These are phyloP conservation scores for Oryza meridionalis DNA, from an alignment of 176 grass and related monocot genomes.

Conservation along the genomic window DNA sequence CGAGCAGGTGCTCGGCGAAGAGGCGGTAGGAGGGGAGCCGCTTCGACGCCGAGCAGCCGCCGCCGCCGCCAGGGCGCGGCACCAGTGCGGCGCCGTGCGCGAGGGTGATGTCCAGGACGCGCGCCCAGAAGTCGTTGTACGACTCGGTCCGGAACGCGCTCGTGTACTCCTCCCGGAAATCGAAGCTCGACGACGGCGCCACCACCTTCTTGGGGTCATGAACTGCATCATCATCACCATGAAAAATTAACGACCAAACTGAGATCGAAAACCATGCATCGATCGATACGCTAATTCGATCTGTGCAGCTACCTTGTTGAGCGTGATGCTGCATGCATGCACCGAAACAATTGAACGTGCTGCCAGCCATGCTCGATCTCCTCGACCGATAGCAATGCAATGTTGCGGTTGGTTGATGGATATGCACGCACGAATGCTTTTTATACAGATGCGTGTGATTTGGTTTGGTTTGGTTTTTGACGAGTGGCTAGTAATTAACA, in stretches of 20 bases:
- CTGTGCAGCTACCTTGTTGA: not conserved
- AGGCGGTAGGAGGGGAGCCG: constrained; percentile 69
- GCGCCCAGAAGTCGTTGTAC: constrained; percentile 94
- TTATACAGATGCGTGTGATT: not conserved
- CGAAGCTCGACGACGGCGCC: constrained; percentile 49
- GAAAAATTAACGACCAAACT: not conserved
- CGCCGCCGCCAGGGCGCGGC: constrained; percentile 5
- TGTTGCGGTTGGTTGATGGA: not conserved
- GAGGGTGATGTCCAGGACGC: constrained; percentile 80
- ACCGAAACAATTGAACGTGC: constrained; percentile 16
- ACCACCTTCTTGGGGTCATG: constrained; percentile 5
- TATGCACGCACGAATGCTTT: not conserved
- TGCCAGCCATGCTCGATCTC: not conserved
- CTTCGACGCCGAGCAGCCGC: constrained; percentile 34
- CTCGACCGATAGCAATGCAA: not conserved
- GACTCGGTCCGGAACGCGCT: constrained; percentile 94
- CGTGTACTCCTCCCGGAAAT: constrained; percentile 85
- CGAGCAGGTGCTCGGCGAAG: constrained; percentile 85
- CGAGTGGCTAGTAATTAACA: not conserved
- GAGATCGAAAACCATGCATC: not conserved
- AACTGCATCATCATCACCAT: not conserved
- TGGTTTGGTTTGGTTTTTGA: not conserved
- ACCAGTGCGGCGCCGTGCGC: constrained; percentile 73
- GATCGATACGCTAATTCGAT: not conserved
- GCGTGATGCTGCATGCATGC: not conserved